phyloP scores from a whole-genome alignment of 257 asterid genomes.

The Solanum sejunctum region DNA sequence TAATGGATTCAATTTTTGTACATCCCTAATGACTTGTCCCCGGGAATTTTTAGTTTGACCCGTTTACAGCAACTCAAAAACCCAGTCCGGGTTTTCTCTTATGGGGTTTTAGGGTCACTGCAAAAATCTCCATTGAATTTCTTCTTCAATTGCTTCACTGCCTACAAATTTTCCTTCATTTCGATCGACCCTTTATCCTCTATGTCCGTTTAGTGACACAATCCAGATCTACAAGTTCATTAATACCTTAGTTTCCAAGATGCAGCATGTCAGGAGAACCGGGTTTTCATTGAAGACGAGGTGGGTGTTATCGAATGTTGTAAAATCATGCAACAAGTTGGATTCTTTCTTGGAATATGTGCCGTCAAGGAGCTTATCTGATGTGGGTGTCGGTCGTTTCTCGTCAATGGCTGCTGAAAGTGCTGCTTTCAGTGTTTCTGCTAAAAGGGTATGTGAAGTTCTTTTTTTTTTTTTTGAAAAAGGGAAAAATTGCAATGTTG shows the following conservation, averaged over 20 bases:
- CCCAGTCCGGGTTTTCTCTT: background rate
- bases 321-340: constrained; percentile 30
- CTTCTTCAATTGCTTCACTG: background rate
- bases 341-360: background rate
- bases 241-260: background rate
- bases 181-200: background rate
- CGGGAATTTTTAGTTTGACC: background rate
- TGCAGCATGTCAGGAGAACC: constrained; percentile 27
- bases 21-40: too few relatives aligned
- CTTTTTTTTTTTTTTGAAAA: background rate
- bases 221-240: background rate
- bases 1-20: too few relatives aligned
- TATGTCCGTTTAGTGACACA: background rate
- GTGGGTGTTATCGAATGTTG: constrained; percentile 9
- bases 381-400: constrained; percentile 24
- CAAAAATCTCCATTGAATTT: background rate
- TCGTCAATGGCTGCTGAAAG: constrained; percentile 24
- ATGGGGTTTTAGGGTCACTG: background rate
- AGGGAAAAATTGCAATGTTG: background rate
- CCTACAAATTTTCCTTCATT: background rate
- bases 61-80: background rate
- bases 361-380: constrained; percentile 13
- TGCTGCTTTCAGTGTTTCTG: constrained; percentile 13
- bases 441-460: constrained; percentile 26
- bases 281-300: constrained; percentile 33